Evolutionary conservation across 2,329 filamentous ascomycete species (phyloP).

Genomic region (Fusarium dlaminii): DNA sequence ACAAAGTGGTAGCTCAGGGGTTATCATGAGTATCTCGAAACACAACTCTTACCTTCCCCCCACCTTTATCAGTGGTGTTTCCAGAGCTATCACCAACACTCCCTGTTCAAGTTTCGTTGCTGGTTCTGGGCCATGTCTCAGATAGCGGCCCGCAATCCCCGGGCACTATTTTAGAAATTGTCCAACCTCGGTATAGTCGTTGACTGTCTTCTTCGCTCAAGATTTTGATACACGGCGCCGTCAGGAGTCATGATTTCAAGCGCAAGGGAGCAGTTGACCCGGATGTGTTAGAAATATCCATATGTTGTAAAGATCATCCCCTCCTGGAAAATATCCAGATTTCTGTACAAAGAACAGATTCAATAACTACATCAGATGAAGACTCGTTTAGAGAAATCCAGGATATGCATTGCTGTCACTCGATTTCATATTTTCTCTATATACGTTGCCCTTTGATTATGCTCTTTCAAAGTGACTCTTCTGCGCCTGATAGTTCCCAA

Average conservation of each 20-base stretch:
- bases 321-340: background rate
- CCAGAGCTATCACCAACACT: background rate
- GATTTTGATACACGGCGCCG: background rate
- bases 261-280: background rate
- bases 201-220: background rate
- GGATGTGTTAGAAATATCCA: background rate
- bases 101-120: background rate
- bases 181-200: background rate
- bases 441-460: slow-evolving; percentile 33
- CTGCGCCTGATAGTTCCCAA: slow-evolving; percentile 28
- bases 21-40: slow-evolving; percentile 15
- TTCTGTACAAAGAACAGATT: background rate
- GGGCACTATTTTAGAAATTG: background rate
- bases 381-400: background rate
- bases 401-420: background rate
- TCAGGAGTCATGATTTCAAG: background rate
- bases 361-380: background rate
- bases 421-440: slow-evolving; percentile 33
- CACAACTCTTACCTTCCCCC: slow-evolving; percentile 7
- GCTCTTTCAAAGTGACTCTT: slow-evolving; percentile 16
- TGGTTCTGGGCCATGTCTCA: slow-evolving; percentile 19
- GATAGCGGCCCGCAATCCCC: slow-evolving; percentile 5
- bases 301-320: background rate
- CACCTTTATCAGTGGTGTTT: slow-evolving; percentile 1
- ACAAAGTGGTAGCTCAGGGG: slow-evolving; percentile 27